Conservation (phyloP, 305 asterid genomes). For the Rubia peregrina region DNA sequence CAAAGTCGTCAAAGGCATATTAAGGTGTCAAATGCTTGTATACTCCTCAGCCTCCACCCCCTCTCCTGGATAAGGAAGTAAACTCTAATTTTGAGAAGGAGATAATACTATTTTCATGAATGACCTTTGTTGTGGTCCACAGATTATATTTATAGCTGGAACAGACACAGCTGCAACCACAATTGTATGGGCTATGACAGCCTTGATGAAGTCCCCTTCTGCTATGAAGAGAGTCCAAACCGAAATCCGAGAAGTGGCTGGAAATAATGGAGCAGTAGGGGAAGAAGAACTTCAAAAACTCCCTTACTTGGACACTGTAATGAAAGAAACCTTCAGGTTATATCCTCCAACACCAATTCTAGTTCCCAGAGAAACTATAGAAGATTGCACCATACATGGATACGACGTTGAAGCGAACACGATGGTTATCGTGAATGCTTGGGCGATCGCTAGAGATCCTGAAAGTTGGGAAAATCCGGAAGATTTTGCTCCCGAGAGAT, state of each 20-base stretch:
- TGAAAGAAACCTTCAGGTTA: slow-evolving; percentile 4
- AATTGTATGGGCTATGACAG: slow-evolving; percentile 3
- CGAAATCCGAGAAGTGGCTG: background rate
- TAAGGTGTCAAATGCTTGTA: too few species aligned
- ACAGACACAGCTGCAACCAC: background rate
- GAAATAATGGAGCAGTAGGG: background rate
- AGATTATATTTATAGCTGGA: slow-evolving; percentile 1
- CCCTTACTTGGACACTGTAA: background rate
- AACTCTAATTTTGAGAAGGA: too few species aligned
- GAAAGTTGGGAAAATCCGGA: background rate
- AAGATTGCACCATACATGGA: slow-evolving; percentile 1
- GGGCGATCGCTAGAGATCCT: slow-evolving; percentile 4
- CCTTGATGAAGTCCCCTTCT: background rate
- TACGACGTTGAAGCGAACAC: background rate
- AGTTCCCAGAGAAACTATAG: background rate
- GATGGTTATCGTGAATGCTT: background rate
- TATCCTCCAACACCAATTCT: background rate
- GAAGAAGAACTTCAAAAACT: slow-evolving; percentile 2
- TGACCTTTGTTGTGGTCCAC: background rate
- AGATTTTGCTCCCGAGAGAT: background rate
- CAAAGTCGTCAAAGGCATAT: background rate
- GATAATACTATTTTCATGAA: too few species aligned
- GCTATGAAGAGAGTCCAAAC: slow-evolving; percentile 1
- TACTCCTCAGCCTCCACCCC: too few species aligned
- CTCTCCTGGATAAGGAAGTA: too few species aligned